Evolutionary conservation across 352 stramenopile species (phyloP).

Genomic region (Pythium insidiosum): DNA sequence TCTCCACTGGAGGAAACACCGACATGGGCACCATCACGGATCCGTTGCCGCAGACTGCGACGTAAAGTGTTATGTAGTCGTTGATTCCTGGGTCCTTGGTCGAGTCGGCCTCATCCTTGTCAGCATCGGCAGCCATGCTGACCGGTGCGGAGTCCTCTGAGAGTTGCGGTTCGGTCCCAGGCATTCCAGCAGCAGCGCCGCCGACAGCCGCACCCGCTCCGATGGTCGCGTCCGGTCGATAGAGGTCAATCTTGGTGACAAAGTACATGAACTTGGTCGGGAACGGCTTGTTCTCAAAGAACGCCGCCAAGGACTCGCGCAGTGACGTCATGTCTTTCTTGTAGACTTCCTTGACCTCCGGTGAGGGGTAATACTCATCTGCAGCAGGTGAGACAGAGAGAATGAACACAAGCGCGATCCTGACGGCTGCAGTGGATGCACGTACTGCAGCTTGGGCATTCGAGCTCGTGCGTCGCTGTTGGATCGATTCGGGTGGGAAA

Average conservation of each 20-base stretch:
- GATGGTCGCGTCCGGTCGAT: constrained; percentile 34
- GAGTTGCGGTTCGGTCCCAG: neutral
- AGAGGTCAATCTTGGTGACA: constrained; percentile 75
- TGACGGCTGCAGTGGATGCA: neutral
- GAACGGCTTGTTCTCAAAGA: constrained; percentile 78
- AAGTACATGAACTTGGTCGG: constrained; percentile 83
- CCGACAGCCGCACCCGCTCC: neutral
- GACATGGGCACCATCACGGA: constrained; percentile 84
- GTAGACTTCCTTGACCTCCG: constrained; percentile 57
- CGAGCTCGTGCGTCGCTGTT: constrained; percentile 44
- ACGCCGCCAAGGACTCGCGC: constrained; percentile 59
- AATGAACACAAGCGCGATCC: neutral
- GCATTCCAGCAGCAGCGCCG: neutral
- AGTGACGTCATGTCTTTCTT: constrained; percentile 62
- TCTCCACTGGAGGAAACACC: constrained; percentile 70
- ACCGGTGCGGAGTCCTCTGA: neutral
- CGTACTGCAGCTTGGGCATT: constrained; percentile 52
- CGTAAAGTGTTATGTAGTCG: constrained; percentile 72
- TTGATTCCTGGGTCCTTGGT: constrained; percentile 22
- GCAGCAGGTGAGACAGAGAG: neutral
- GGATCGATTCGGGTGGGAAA: constrained; percentile 59
- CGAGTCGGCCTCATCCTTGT: constrained; percentile 7
- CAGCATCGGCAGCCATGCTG: neutral
- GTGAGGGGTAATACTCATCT: constrained; percentile 52
- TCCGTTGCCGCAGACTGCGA: constrained; percentile 80